Conservation (phyloP, 2,329 filamentous ascomycete genomes). For the Neofusicoccum parvum region DNA sequence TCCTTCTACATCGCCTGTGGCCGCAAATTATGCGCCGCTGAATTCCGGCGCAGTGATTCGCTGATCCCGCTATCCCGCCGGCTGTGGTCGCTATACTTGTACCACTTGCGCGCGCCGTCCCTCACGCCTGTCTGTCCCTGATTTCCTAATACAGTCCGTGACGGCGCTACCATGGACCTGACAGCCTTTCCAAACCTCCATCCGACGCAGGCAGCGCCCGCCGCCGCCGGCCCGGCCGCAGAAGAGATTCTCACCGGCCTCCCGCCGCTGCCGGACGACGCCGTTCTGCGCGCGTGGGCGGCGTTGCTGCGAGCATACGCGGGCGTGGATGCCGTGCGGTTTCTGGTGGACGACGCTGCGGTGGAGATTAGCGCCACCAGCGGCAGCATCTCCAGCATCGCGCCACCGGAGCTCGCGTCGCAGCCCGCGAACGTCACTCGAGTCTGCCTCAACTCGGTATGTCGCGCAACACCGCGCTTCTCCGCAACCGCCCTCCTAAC, state of each 20-base stretch:
- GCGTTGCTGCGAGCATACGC: slow-evolving; percentile 23
- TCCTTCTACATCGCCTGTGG: slow-evolving; percentile 15
- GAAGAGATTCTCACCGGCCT: slow-evolving; percentile 8
- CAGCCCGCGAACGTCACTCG: slow-evolving; percentile 8
- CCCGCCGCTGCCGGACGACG: slow-evolving; percentile 21
- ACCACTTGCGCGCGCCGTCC: slow-evolving; percentile 1
- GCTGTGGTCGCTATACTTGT: slow-evolving; percentile 14
- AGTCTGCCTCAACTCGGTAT: slow-evolving; percentile 21
- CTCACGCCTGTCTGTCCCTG: slow-evolving; percentile 10
- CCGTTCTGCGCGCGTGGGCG: slow-evolving; percentile 24
- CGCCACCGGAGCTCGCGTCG: slow-evolving; percentile 7
- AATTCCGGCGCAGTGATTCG: slow-evolving; percentile 4
- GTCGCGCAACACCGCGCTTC: not conserved
- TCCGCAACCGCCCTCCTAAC: not conserved
- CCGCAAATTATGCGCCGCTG: slow-evolving; percentile 14
- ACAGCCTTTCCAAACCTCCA: slow-evolving; percentile 18
- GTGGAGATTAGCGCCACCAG: slow-evolving; percentile 16
- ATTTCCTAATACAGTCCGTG: slow-evolving; percentile 14
- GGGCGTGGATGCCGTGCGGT: slow-evolving; percentile 22
- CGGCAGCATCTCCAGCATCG: slow-evolving; percentile 14
- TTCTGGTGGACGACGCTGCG: slow-evolving; percentile 20
- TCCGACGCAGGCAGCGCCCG: not conserved
- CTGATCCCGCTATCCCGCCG: slow-evolving; percentile 6
- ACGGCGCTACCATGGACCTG: slow-evolving; percentile 16
- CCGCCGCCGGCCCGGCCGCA: not conserved